Base-by-base conservation (phyloP, 768 basidiomycete genomes). In the Boletales sp. region DNA sequence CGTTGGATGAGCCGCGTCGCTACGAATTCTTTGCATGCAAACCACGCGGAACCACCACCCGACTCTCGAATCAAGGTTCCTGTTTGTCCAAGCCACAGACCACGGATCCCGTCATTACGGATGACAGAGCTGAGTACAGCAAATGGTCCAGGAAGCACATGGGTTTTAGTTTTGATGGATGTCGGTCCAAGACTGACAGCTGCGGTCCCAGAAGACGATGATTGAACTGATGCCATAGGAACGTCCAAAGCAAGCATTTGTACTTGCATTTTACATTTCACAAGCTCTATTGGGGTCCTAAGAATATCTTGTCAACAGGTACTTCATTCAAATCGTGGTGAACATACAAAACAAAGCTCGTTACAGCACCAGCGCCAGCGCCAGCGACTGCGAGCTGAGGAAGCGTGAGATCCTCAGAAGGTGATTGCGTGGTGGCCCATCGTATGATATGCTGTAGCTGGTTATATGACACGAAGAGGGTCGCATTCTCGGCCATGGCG, bases 181-280 rank as follows among this genome's bases (percentile, higher is more conserved):
- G 48, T 51, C 17, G 39, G 47, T n/a, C 37, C 46, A 11, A 54
- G 55, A 41, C 34, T 47, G 12, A 55, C 56, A 8, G 63, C 19
- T 1, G 57, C 51, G 15, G 63, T 25, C 11, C 58, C 41, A 12
- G 63, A 52, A 9, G 57, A 33, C 5, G 50, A 19, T 17, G 61
- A 19, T 8, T 55, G 49, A 1, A 57, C n/a, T 11, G 63, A 49
- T 8, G 55, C 36, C 28, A 51, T 49, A 8, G 70, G 49, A 2
- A 21, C 34, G 19, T 40, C 50, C 2, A 68, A 51, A 17, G 76
- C 70, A 18, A 95, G 81, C 81, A 91, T 86, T 64, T 95, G 93
- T 2, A 96, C 94, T 67, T 96, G 94, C 93, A 97, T 95, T 68
- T 92, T 91, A 73, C 93, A 96, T 70, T 98, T 96, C 51, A 97